Conservation (phyloP, 768 basidiomycete genomes). For the Amanita jacksonii region DNA sequence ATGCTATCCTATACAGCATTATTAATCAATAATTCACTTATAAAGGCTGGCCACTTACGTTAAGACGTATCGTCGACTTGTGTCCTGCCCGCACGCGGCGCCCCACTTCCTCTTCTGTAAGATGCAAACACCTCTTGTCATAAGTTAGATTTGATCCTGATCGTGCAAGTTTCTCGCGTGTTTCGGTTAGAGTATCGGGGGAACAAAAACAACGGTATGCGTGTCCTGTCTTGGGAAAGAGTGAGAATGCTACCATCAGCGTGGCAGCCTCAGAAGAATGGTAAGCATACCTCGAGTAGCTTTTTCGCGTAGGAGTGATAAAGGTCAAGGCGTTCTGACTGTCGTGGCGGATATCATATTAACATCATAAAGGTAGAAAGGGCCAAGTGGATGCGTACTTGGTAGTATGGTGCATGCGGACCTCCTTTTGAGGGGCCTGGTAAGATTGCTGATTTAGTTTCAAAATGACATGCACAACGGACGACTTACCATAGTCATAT, state of each 20-base stretch:
- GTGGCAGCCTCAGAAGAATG: background rate
- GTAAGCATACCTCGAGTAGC: slow-evolving; percentile 56
- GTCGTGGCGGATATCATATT: slow-evolving; percentile 11
- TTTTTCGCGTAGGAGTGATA: slow-evolving; percentile 67
- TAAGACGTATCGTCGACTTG: slow-evolving; percentile 76
- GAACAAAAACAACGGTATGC: slow-evolving; percentile 97
- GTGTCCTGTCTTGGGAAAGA: slow-evolving; percentile 52
- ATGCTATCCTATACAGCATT: slow-evolving; percentile 39
- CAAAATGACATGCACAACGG: background rate
- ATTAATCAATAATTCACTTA: slow-evolving; percentile 4
- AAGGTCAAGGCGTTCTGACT: slow-evolving; percentile 86
- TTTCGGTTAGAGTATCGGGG: slow-evolving; percentile 54
- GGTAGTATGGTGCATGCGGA: slow-evolving; percentile 77
- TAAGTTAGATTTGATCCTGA: slow-evolving; percentile 74
- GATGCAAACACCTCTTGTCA: slow-evolving; percentile 79
- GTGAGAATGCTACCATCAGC: background rate
- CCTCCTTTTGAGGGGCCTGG: slow-evolving; percentile 73
- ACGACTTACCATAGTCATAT: slow-evolving; percentile 75
- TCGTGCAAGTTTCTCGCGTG: slow-evolving; percentile 60
- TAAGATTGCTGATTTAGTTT: background rate
- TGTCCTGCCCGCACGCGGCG: slow-evolving; percentile 68
- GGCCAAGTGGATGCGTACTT: slow-evolving; percentile 36
- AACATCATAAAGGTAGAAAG: slow-evolving; percentile 5
- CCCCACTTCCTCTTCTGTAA: slow-evolving; percentile 79
- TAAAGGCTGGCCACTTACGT: slow-evolving; percentile 40